Evolutionary conservation across 441 rosid genomes (phyloP), one percentile per base, ranked within the genome.

Genomic region (Populus hybrid): DNA sequence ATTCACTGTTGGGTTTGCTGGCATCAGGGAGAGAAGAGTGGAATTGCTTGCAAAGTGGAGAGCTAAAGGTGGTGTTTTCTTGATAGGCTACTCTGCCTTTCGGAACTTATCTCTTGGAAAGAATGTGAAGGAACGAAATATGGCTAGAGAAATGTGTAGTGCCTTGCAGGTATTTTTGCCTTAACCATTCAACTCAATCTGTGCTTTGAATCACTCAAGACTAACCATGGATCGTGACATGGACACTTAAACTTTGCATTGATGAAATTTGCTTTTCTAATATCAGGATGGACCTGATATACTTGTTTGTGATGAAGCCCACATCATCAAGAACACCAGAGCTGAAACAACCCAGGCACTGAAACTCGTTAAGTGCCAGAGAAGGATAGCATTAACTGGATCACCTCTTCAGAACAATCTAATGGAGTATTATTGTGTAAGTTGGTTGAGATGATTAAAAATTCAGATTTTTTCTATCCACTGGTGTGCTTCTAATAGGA

Each of bases 231-330:
- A 67, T 78, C 38, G 29, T 35, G 21, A 21, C 14, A 23, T 1
- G 2, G 7, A 63, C 68, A 53, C 66, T 50, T 31, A 36, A 28
- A 56, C n/a, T 33, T 64, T 40, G 24, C 35, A 68, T 68, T 74
- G 36, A 66, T 53, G 42, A 68, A 69, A 71, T 70, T 59, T 71
- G 29, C 78, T 76, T 82, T 80, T 73, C 65, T 38, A 74, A 83
- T 78, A 69, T 84, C 87, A 97, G 99, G 97, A 95, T 84, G 99
- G 97, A 83, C 99, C 99, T 79, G 99, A 97, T 88, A 91, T 97
- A 87, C 99, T 97, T 84, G 98, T 97, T 83, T 97, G 99, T 82
- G 99, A 97, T 77, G 99, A 97, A 86, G 99, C 99, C 79, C 99
- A 95, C 86, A 90, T 88, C 77, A 97, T 97, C 83, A 97, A 97